phyloP scores from a whole-genome alignment of 176 grass and related monocot species.

The Zea luxurians region DNA sequence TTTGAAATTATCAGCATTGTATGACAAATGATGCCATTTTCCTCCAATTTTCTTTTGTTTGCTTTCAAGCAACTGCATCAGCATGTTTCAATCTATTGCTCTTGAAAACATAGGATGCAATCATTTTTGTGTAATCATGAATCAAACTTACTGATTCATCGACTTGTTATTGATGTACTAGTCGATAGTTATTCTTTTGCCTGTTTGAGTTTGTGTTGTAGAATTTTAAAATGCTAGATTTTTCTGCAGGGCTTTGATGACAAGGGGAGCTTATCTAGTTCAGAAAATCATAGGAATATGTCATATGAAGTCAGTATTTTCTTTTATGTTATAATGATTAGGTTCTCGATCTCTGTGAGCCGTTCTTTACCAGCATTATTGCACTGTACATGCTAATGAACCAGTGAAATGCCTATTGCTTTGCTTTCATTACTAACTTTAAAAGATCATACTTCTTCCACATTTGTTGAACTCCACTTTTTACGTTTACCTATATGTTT shows the following conservation, averaged over 20 bases:
- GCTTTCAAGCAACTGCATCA: conserved; percentile 19
- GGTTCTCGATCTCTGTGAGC: conserved; percentile 11
- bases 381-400: not conserved
- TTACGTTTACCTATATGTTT: conserved; percentile 9
- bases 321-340: conserved; percentile 17
- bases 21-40: too few relatives aligned
- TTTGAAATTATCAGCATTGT: not conserved
- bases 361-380: conserved; percentile 23
- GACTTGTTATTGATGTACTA: not conserved
- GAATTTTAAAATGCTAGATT: conserved; percentile 11
- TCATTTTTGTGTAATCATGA: not conserved
- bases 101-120: not conserved
- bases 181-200: not conserved
- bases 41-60: not conserved
- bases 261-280: conserved; percentile 40
- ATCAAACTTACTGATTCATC: conserved; percentile 16
- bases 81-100: conserved; percentile 1
- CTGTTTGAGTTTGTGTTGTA: conserved; percentile 16
- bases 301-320: conserved; percentile 44
- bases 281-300: conserved; percentile 43
- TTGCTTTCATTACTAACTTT: not conserved
- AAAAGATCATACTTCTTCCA: not conserved
- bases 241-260: conserved; percentile 42
- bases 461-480: not conserved
- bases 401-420: conserved; percentile 17